Evolutionary conservation across 495 filamentous ascomycete species (phyloP).

Genomic region (Xeromyces bisporus): DNA sequence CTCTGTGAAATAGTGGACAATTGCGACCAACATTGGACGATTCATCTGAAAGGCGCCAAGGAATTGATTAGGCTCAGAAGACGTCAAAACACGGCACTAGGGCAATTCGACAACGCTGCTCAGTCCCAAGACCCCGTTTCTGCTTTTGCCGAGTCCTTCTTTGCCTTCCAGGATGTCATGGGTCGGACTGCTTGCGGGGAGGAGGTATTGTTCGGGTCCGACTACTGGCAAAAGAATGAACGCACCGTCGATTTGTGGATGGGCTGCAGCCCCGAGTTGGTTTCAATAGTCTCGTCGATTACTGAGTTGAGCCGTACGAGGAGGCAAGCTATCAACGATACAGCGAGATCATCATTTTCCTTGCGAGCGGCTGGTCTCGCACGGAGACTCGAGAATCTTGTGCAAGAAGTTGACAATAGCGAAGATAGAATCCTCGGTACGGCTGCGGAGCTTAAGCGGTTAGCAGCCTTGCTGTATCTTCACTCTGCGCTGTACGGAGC

Average conservation of each 20-base stretch:
- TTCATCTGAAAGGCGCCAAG: conserved; percentile 28
- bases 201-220: conserved; percentile 21
- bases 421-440: conserved; percentile 16
- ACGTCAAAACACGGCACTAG: conserved; percentile 9
- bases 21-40: conserved; percentile 27
- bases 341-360: conserved; percentile 10
- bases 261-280: conserved; percentile 29
- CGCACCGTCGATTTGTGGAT: conserved; percentile 27
- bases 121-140: conserved; percentile 13
- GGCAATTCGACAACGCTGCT: conserved; percentile 1
- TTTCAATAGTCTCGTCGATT: conserved; percentile 21
- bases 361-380: conserved; percentile 16
- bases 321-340: conserved; percentile 12
- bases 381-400: conserved; percentile 14
- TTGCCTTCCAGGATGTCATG: conserved; percentile 34
- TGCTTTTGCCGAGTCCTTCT: conserved; percentile 26
- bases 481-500: conserved; percentile 26
- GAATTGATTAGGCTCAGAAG: conserved; percentile 23
- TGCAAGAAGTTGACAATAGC: conserved; percentile 19
- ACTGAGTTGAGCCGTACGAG: conserved; percentile 26
- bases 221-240: conserved; percentile 25
- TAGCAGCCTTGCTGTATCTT: conserved; percentile 24
- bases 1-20: conserved; percentile 30
- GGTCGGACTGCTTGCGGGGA: conserved; percentile 29
- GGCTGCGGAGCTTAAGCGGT: conserved; percentile 25